phyloP scores from a whole-genome alignment of 2,329 filamentous ascomycete species.

The Cordyceps fumosorosea region DNA sequence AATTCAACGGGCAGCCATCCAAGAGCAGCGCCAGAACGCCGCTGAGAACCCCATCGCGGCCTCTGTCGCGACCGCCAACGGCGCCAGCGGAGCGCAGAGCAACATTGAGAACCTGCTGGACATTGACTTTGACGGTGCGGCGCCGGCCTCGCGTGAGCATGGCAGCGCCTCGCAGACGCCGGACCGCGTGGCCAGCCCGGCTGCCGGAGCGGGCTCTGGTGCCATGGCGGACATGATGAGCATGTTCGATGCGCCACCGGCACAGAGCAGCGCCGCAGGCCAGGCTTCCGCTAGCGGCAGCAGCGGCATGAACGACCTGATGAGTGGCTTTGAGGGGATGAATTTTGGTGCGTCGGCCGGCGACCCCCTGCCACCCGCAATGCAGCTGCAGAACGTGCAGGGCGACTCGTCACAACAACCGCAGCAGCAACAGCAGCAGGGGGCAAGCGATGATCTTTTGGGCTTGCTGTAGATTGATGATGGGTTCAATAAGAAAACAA shows the following conservation, averaged over 20 bases:
- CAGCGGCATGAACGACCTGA: conserved; percentile 75
- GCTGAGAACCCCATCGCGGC: conserved; percentile 92
- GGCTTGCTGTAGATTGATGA: conserved; percentile 31
- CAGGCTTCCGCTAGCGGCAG: conserved; percentile 28
- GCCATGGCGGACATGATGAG: conserved; percentile 61
- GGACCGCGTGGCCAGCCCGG: conserved; percentile 60
- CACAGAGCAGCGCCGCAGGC: conserved; percentile 34
- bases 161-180: conserved; percentile 53
- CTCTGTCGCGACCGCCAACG: conserved; percentile 63
- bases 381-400: conserved; percentile 43
- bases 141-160: conserved; percentile 74
- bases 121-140: conserved; percentile 91
- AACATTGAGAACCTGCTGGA: conserved; percentile 94
- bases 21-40: conserved; percentile 88
- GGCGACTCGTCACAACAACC: conserved; percentile 16
- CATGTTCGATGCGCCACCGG: conserved; percentile 60
- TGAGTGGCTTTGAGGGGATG: conserved; percentile 81
- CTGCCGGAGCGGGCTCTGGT: conserved; percentile 34
- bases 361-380: conserved; percentile 58
- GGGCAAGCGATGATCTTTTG: conserved; percentile 55
- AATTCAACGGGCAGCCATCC: conserved; percentile 90
- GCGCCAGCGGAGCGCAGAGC: conserved; percentile 55
- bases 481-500: conserved; percentile 11
- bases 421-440: conserved; percentile 38
- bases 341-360: conserved; percentile 58